Evolutionary conservation across 768 basidiomycete genomes (phyloP).

Genomic region (Russula earlei): DNA sequence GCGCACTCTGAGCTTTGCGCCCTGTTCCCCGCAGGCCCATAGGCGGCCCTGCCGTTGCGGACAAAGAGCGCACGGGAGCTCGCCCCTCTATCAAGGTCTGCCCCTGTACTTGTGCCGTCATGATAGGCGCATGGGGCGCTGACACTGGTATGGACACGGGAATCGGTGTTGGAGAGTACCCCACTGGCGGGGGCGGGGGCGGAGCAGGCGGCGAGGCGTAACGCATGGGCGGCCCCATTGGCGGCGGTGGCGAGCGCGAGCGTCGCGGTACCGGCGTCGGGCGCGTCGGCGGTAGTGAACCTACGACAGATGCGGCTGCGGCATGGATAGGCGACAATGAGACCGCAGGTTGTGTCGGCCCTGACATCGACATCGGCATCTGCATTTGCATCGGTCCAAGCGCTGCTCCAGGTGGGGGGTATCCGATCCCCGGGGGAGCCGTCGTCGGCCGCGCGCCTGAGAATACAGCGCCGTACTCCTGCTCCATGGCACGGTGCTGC

Average conservation of each 20-base stretch:
- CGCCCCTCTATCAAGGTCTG: conserved; percentile 26
- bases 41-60: conserved; percentile 46
- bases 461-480: conserved; percentile 52
- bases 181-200: too few species aligned
- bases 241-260: conserved; percentile 16
- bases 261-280: conserved; percentile 27
- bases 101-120: background rate
- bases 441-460: background rate
- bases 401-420: conserved; percentile 33
- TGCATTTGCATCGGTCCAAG: conserved; percentile 21
- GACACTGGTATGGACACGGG: background rate
- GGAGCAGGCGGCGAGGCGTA: background rate
- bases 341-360: conserved; percentile 30
- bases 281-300: conserved; percentile 23
- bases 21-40: conserved; percentile 30
- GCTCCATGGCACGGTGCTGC: conserved; percentile 89
- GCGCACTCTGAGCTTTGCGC: conserved; percentile 59
- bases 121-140: background rate
- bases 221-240: background rate
- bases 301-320: conserved; percentile 21
- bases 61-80: conserved; percentile 56
- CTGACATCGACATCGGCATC: background rate
- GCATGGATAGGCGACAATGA: conserved; percentile 26
- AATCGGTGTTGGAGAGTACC: background rate
- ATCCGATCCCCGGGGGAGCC: conserved; percentile 7